Base-by-base conservation (phyloP, 441 rosid species). In the Metrosideros polymorpha region DNA sequence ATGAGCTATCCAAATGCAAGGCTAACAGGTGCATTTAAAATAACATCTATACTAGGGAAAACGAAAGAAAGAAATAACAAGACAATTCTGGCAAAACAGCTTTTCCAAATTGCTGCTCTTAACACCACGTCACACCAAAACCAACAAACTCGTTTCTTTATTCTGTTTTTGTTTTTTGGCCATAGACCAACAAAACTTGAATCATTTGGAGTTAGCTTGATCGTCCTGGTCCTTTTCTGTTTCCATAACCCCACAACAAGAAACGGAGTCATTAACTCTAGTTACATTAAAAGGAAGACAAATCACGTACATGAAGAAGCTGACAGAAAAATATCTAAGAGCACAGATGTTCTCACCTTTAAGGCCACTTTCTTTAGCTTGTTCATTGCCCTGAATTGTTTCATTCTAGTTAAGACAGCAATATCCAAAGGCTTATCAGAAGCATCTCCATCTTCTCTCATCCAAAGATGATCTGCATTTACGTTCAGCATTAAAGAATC, bases 361-460 rank as follows among this genome's bases (percentile, higher is more conserved):
- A 94, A 66, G 79, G 96, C 96, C 88, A 94, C 94, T 82, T 94
- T 94, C 85, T 94, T 94, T 25, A 94, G 94, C 89, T 94, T 94
- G 94, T 94, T 94, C 96, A 94, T 94, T 32, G 95, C 96, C 87
- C 96, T 90, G 92, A 94, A 95, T 71, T 95, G 95, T 84, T 94
- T 95, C 97, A 95, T 94, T 92, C 97, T 94, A 39, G 93, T 91
- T 63, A 94, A 91, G 89, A 94, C 97, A 55, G 96, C 95, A 91
- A 90, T 90, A 88, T 94, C 97, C 86, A 94, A 94, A 51, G 97
- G 95, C 89, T 94, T 94, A 92, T 94, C 96, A 89, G 97, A 91
- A 24, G 97, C 97, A 89, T 93, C 96, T 1, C 97, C 97, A 25
- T 93, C 97, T 91, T 89, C 96, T 87, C 89, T 93, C 87, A 94